A percentile compares a stretch with the other conserved stretches of the same genome.
Conservation (phyloP, 1,284 basidiomycete species). For the Amylostereum chailletii region DNA sequence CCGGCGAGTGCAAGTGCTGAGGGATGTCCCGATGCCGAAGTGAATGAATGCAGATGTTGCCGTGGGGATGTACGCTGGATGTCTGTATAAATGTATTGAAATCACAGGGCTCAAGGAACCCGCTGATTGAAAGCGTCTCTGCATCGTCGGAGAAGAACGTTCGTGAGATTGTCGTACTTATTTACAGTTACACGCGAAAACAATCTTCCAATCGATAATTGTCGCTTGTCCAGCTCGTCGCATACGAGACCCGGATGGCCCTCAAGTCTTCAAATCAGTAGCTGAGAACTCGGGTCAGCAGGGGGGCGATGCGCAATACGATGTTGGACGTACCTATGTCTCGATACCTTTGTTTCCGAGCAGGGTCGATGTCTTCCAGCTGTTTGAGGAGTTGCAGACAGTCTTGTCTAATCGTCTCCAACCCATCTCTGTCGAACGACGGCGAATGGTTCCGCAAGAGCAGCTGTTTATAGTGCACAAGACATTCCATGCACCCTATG, state of each 20-base stretch:
- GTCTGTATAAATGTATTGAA: too few species aligned
- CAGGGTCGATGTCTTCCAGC: conserved; percentile 50
- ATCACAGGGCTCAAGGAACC: too few species aligned
- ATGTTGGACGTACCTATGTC: conserved; percentile 45
- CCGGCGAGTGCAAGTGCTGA: conserved; percentile 47
- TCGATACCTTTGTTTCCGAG: conserved; percentile 50
- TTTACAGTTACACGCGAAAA: too few species aligned
- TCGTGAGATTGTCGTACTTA: too few species aligned
- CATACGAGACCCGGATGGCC: too few species aligned
- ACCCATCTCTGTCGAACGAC: conserved; percentile 21
- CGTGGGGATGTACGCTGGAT: too few species aligned
- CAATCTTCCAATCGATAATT: too few species aligned
- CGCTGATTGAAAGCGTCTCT: too few species aligned
- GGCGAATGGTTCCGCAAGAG: conserved; percentile 36
- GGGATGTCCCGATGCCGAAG: background rate
- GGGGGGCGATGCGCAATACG: background rate
- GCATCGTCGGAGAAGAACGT: too few species aligned
- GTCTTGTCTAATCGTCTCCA: conserved; percentile 31
- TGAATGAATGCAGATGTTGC: conserved; percentile 1
- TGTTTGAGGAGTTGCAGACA: conserved; percentile 44
- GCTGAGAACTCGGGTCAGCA: background rate
- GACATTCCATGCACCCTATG: conserved; percentile 87
- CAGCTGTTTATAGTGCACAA: conserved; percentile 73
- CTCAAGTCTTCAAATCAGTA: too few species aligned
- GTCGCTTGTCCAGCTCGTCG: too few species aligned